Evolutionary conservation across 768 basidiomycete genomes (phyloP), one percentile per base, ranked within the genome.

Genomic region (Lactarius psammicola): DNA sequence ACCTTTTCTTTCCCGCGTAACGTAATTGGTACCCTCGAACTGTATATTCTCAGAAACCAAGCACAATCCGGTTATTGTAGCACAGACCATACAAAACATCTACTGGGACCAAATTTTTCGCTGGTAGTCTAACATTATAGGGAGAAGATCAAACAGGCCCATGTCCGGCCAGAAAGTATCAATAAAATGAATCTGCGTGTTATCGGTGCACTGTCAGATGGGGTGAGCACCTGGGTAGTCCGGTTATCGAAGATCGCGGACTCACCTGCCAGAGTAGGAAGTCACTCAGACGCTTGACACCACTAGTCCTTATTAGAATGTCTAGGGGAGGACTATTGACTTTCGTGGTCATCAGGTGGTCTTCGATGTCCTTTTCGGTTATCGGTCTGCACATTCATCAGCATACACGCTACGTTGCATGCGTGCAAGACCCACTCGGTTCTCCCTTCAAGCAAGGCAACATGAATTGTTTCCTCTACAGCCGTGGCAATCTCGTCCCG

Each of bases 181-280:
- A 23, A 87, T 83, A 75, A 97, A 95, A 72, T 98, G 93, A 10
- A 99, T 76, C 70, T 95, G 93, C 0, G 94, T 93, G 68, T 89
- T 75, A 71, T 95, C 88, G 60, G 82, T 88, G 67, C 87, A 87
- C 93, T 97, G 72, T 38, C 63, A 60, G 33, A 33, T n/a, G 38
- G n/a, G 49, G 51, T 58, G 13, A 59, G 55, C 55, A 33, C 62
- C 46, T 62, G 38, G 36, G 26, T 28, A 33, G 34, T 15, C 26
- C 60, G 18, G 51, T 30, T 9, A 54, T 18, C 65, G n/a, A 40
- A 56, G 23, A 59, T 31, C 59, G 49, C 44, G 44, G 2, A 77
- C 85, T 64, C 63, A 91, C 95, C 90, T 99, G 97, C 97, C 96
- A 99, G 18, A 95, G 84, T 74, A 98, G 75, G 73, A 87, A 99